Evolutionary conservation across 2,329 filamentous ascomycete species (phyloP), one percentile per base, ranked within the genome.

Genomic region (Penicillium concentricum): DNA sequence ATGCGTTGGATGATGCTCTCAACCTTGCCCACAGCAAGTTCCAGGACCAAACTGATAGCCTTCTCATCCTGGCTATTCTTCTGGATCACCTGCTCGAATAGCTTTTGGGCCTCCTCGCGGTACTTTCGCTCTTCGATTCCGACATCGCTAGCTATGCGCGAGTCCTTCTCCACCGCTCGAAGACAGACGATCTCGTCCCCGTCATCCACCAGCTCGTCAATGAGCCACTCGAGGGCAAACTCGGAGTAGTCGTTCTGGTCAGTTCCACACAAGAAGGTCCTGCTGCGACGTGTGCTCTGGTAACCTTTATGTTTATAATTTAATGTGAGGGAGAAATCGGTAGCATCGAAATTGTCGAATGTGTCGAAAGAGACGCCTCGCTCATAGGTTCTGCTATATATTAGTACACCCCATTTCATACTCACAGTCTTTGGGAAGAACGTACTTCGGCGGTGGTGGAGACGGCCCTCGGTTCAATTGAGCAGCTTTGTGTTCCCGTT

Each of bases 121-220:
- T 96, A 96, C 50, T 84, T 82, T 50, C 85, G 87, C 54, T 87
- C 84, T 61, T 88, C 84, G 15, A 86, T 80, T 35, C 81, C 80
- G 12, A 77, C 74, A 58, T 87, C 85, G 55, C 79, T 84, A 38
- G 84, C 83, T 60, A 89, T 83, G 51, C 88, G 89, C 50, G 87
- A 83, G 61, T 93, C 90, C 70, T 90, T 92, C 69, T 96, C 92
- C 42, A 96, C 84, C 2, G 96, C 92, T 51, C 91, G 84, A 47
- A 97, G 83, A 74, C 92, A 97, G 9, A 97, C 89, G 56, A 97
- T 88, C 74, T 96, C 91, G 70, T 97, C 92, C 18, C 92, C 92
- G 68, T 96, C 92, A 67, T 96, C 92, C 39, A 96, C 91, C 54
- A 96, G 82, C 75, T 96, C 91, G 67, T 95, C 91, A 38, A 97